phyloP scores from a whole-genome alignment of 2,329 filamentous ascomycete species.

The Epichloe uncinata region DNA sequence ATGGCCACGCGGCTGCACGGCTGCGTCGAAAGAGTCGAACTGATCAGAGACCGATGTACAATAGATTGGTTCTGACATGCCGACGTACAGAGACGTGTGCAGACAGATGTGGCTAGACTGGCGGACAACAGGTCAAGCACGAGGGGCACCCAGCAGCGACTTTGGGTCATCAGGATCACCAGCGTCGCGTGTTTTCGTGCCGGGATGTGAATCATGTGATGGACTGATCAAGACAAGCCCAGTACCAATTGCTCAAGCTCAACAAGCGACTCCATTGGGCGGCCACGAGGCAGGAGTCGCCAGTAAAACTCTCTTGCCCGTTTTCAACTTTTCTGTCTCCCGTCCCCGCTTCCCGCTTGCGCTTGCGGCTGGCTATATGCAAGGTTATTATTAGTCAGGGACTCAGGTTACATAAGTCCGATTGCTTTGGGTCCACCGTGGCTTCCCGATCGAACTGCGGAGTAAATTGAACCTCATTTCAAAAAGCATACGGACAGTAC shows the following conservation, averaged over 20 bases:
- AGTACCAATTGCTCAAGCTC: too few relatives aligned
- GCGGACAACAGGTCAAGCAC: too few relatives aligned
- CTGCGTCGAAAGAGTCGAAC: background rate
- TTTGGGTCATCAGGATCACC: too few relatives aligned
- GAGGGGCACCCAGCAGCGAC: too few relatives aligned
- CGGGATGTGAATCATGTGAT: background rate
- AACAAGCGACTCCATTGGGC: background rate
- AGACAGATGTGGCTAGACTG: background rate
- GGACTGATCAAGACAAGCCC: too few relatives aligned
- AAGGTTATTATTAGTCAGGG: background rate
- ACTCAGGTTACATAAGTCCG: background rate
- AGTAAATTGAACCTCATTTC: constrained; percentile 1
- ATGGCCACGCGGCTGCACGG: background rate
- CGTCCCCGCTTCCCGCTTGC: background rate
- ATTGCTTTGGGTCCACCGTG: constrained; percentile 1
- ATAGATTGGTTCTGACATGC: too few relatives aligned
- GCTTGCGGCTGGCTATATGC: constrained; percentile 1
- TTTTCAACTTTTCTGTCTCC: background rate
- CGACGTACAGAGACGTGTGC: too few relatives aligned
- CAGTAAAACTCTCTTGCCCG: background rate
- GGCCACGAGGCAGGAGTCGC: constrained; percentile 1
- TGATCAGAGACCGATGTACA: too few relatives aligned
- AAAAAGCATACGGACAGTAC: background rate
- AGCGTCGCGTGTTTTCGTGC: background rate
- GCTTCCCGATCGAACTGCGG: constrained; percentile 1